Percentiles rank a stretch among this genome's conserved stretches.
Conservation (phyloP, 805 yeast species). For the Candida yuanshanica region DNA sequence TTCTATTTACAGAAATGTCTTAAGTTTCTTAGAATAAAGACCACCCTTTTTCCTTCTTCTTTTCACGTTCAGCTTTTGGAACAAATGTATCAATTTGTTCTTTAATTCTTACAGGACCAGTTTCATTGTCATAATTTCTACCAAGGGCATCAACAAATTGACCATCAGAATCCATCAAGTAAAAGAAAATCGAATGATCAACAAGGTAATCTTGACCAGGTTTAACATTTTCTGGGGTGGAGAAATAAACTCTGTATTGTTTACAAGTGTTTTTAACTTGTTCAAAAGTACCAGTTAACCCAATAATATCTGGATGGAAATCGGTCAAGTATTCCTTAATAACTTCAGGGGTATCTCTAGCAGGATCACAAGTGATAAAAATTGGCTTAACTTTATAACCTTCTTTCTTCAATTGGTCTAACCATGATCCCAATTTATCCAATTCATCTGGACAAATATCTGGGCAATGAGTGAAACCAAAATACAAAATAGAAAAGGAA, state of each 20-base stretch:
- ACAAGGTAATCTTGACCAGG: slow-evolving; percentile 96
- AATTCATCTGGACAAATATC: slow-evolving; percentile 98
- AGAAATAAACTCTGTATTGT: slow-evolving; percentile 87
- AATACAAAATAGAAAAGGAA: slow-evolving; percentile 80
- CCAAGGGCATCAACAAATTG: slow-evolving; percentile 92
- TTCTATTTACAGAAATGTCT: neutral
- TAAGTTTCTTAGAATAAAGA: slow-evolving; percentile 29
- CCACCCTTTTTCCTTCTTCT: slow-evolving; percentile 55
- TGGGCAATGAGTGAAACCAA: slow-evolving; percentile 97
- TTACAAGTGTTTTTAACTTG: slow-evolving; percentile 82
- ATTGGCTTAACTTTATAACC: slow-evolving; percentile 71
- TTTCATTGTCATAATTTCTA: slow-evolving; percentile 74
- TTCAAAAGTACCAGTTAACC: slow-evolving; percentile 88
- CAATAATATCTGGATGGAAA: slow-evolving; percentile 85
- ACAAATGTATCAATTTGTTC: slow-evolving; percentile 70
- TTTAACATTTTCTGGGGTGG: slow-evolving; percentile 92
- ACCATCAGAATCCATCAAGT: slow-evolving; percentile 98
- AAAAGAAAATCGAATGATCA: slow-evolving; percentile 95
- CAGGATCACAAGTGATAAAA: slow-evolving; percentile 96
- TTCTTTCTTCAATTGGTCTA: slow-evolving; percentile 52
- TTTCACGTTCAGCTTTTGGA: slow-evolving; percentile 66
- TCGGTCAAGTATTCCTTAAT: slow-evolving; percentile 77
- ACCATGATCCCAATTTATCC: slow-evolving; percentile 75
- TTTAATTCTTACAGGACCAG: slow-evolving; percentile 71
- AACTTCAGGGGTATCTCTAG: slow-evolving; percentile 85